Evolutionary conservation across 352 stramenopile genomes (phyloP).

Genomic region (Phytophthora hibernalis): DNA sequence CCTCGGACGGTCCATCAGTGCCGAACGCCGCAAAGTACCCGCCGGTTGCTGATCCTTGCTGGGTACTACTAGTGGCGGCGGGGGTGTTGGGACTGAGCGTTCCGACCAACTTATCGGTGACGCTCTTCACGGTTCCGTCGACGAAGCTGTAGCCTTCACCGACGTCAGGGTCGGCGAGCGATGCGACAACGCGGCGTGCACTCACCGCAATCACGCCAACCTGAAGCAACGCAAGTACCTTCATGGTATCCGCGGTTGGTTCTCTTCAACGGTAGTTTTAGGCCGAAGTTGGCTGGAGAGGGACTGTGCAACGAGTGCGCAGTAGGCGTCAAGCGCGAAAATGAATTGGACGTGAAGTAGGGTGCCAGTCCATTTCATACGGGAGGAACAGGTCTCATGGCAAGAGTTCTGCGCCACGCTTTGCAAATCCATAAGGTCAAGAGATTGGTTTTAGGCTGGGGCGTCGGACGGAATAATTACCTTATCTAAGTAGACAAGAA

Average conservation of each 20-base stretch:
- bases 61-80: neutral
- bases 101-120: conserved; percentile 21
- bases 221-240: conserved; percentile 16
- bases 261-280: neutral
- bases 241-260: conserved; percentile 20
- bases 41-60: conserved; percentile 21
- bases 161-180: conserved; percentile 15
- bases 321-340: conserved; percentile 18
- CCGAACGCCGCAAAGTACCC: conserved; percentile 50
- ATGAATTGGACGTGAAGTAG: neutral
- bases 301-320: conserved; percentile 19
- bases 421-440: conserved; percentile 3
- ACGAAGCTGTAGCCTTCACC: conserved; percentile 30
- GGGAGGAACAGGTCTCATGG: neutral
- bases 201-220: neutral
- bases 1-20: conserved; percentile 46
- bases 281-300: neutral
- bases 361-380: neutral
- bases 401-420: conserved; percentile 5
- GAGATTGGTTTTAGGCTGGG: conserved; percentile 1
- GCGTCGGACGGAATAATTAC: too few relatives aligned
- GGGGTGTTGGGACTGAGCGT: conserved; percentile 15
- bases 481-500: too few relatives aligned
- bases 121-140: conserved; percentile 13
- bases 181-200: conserved; percentile 1